phyloP scores from a whole-genome alignment of 352 stramenopile genomes.

The Pythium vanterpoolii region DNA sequence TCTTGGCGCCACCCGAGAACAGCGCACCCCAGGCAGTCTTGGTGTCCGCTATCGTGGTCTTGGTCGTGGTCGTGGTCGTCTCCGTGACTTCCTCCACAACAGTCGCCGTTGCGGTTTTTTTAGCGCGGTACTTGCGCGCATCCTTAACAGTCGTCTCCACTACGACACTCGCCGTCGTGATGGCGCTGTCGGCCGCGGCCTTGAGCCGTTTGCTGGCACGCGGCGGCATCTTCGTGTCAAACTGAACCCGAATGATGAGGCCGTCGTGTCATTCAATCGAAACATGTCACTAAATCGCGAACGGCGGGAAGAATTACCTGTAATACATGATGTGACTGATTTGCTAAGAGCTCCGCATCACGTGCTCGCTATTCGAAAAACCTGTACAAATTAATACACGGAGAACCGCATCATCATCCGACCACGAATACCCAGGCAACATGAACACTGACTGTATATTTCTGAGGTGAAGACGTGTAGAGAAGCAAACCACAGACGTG shows the following conservation, averaged over 20 bases:
- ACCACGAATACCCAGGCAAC: too few species aligned
- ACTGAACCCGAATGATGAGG: background rate
- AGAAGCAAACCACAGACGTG: too few species aligned
- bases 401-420: too few species aligned
- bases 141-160: conserved; percentile 3
- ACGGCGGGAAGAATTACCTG: background rate
- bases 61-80: conserved; percentile 11
- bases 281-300: background rate
- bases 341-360: too few species aligned
- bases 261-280: background rate
- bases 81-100: background rate
- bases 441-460: too few species aligned
- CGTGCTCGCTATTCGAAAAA: too few species aligned
- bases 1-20: conserved; percentile 18
- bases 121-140: background rate
- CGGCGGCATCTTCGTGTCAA: conserved; percentile 7
- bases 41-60: background rate
- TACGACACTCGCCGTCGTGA: background rate
- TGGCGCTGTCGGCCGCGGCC: conserved; percentile 19
- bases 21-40: conserved; percentile 26
- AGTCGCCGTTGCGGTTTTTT: background rate
- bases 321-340: too few species aligned
- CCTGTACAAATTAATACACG: too few species aligned
- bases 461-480: too few species aligned
- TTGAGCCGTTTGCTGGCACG: conserved; percentile 27